Conservation (phyloP, 208 protist genomes). For the Crithidia thermophila region DNA sequence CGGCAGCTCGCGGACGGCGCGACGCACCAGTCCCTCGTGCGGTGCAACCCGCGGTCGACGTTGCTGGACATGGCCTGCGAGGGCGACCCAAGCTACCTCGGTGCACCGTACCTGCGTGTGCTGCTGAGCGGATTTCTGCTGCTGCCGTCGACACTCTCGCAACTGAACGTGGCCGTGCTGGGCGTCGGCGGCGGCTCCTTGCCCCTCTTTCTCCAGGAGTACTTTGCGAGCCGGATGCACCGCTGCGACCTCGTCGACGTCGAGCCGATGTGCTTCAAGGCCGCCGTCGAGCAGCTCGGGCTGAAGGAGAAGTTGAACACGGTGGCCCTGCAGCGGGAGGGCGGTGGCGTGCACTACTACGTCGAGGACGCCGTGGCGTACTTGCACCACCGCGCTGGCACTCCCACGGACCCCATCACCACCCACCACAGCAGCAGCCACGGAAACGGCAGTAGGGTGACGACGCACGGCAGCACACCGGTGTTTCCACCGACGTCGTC, state of each 20-base stretch:
- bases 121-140: constrained; percentile 76
- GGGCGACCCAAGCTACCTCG: constrained; percentile 63
- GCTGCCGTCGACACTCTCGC: constrained; percentile 46
- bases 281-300: constrained; percentile 77
- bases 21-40: constrained; percentile 82
- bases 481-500: background rate
- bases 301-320: constrained; percentile 52
- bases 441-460: background rate
- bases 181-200: constrained; percentile 83
- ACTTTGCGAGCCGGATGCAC: constrained; percentile 55
- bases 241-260: constrained; percentile 82
- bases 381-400: constrained; percentile 20
- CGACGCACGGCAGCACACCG: constrained; percentile 11
- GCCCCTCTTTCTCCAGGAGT: constrained; percentile 73
- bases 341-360: constrained; percentile 44
- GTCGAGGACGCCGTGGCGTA: constrained; percentile 49
- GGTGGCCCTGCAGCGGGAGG: constrained; percentile 16
- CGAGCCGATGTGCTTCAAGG: constrained; percentile 71
- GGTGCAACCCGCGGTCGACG: constrained; percentile 62
- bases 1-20: constrained; percentile 54
- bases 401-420: background rate
- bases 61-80: constrained; percentile 58
- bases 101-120: constrained; percentile 79
- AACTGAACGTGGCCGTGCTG: constrained; percentile 70
- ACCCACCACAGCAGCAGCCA: background rate